Conservation (phyloP, 371 early-diverging fungal species). For the Mucor indicus region DNA sequence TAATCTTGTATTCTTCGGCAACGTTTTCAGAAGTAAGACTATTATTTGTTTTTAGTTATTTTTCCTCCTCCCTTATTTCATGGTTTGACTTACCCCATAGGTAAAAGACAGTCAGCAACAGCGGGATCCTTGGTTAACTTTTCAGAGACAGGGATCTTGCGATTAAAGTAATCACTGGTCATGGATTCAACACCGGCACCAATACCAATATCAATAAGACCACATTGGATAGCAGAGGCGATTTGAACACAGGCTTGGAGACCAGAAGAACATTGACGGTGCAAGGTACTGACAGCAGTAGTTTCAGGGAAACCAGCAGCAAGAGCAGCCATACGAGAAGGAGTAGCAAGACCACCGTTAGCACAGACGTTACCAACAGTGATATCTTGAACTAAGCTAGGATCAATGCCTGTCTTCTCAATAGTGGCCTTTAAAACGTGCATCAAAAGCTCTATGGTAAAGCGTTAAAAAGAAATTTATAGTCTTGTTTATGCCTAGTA, state of each 20-base stretch:
- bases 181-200: slow-evolving; percentile 98
- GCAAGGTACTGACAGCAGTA: slow-evolving; percentile 85
- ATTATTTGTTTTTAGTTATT: not conserved
- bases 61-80: not conserved
- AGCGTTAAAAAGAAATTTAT: not conserved
- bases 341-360: slow-evolving; percentile 91
- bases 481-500: not conserved
- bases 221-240: slow-evolving; percentile 87
- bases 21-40: slow-evolving; percentile 96
- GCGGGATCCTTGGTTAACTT: slow-evolving; percentile 56
- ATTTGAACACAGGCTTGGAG: slow-evolving; percentile 92
- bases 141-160: slow-evolving; percentile 71
- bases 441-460: slow-evolving; percentile 71
- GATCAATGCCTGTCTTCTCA: slow-evolving; percentile 83
- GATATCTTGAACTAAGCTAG: slow-evolving; percentile 90
- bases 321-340: slow-evolving; percentile 87
- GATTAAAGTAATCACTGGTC: slow-evolving; percentile 79
- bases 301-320: slow-evolving; percentile 93
- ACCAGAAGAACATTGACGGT: slow-evolving; percentile 98
- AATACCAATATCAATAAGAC: slow-evolving; percentile 94
- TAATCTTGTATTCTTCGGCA: slow-evolving; percentile 77
- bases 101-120: slow-evolving; percentile 80
- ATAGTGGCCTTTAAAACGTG: slow-evolving; percentile 81
- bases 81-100: slow-evolving; percentile 69
- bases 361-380: slow-evolving; percentile 94